Percentiles rank a stretch among this genome's conserved stretches.
Conservation (phyloP, 2,329 filamentous ascomycete genomes). For the Alternaria sp. region DNA sequence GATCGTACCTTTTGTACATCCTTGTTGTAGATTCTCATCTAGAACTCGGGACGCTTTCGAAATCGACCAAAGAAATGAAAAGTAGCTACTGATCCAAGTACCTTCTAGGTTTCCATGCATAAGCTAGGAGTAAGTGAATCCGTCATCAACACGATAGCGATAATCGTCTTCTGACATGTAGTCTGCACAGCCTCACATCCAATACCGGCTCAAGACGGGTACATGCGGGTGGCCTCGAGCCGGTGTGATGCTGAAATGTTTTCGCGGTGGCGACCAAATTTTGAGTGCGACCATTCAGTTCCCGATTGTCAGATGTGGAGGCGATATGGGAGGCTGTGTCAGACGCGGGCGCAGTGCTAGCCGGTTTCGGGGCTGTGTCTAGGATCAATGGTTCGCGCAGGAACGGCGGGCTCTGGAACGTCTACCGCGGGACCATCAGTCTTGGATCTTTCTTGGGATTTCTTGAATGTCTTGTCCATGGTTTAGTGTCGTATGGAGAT, state of each 20-base stretch:
- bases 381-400: not conserved
- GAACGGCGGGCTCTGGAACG: not conserved
- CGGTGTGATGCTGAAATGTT: not conserved
- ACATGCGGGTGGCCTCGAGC: not conserved
- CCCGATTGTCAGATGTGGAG: not conserved
- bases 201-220: not conserved
- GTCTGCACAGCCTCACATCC: not conserved
- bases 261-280: not conserved
- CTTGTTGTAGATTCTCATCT: not conserved
- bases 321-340: conserved; percentile 20
- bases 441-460: not conserved
- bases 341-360: not conserved
- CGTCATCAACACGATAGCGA: not conserved
- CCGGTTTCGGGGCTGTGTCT: conserved; percentile 1
- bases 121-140: not conserved
- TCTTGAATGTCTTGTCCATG: not conserved
- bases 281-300: not conserved
- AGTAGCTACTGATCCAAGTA: not conserved
- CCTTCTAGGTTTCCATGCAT: not conserved
- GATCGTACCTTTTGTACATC: not conserved
- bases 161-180: not conserved
- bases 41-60: not conserved
- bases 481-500: not conserved
- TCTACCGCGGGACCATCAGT: not conserved
- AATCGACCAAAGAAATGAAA: not conserved